Evolutionary conservation across 306 rosid genomes (phyloP).

Genomic region (Medicago truncatula): MtrunA17r5.0-ANR NC_053048.1:46753001-46753500

Average conservation of each 20-base stretch:
- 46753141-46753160: slow-evolving; percentile 88
- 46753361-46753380: slow-evolving; percentile 90
- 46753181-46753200: slow-evolving; percentile 96
- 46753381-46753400: slow-evolving; percentile 93
- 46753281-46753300: slow-evolving; percentile 86
- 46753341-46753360: slow-evolving; percentile 94
- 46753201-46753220: slow-evolving; percentile 97
- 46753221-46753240: slow-evolving; percentile 99
- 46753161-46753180: slow-evolving; percentile 86
- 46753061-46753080: slow-evolving; percentile 94
- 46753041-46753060: slow-evolving; percentile 95
- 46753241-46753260: slow-evolving; percentile 90
- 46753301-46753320: slow-evolving; percentile 88
- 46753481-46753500: slow-evolving; percentile 92
- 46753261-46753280: slow-evolving; percentile 87
- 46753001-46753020: slow-evolving; percentile 99
- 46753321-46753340: slow-evolving; percentile 93
- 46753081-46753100: slow-evolving; percentile 98
- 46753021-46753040: slow-evolving; percentile 92
- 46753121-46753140: slow-evolving; percentile 91
- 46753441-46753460: slow-evolving; percentile 93
- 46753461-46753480: slow-evolving; percentile 97
- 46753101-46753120: slow-evolving; percentile 96
- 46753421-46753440: slow-evolving; percentile 83
- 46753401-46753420: slow-evolving; percentile 94